These are phyloP conservation scores for Raddia guianensis DNA, from an alignment of 176 grass and related monocot species.

Conservation along the genomic window DNA sequence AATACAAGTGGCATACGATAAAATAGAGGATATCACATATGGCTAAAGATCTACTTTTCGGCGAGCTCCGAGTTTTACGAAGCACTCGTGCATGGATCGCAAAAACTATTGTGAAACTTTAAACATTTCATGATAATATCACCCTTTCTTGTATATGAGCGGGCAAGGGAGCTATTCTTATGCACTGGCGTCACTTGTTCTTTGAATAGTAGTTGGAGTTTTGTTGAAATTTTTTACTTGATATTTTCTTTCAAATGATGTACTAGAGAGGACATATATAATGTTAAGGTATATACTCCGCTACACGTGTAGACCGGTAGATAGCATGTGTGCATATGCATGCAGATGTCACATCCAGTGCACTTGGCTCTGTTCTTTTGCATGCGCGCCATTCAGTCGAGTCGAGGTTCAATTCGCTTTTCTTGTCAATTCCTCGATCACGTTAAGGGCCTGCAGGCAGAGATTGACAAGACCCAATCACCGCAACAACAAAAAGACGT, in stretches of 20 bases:
- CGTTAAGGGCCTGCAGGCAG: too few relatives aligned
- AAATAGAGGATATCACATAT: too few relatives aligned
- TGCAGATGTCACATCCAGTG: neutral
- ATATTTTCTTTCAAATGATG: neutral
- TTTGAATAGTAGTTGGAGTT: neutral
- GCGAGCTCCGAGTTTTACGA: slow-evolving; percentile 62
- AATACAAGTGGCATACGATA: too few relatives aligned
- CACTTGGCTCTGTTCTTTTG: neutral
- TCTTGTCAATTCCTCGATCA: too few relatives aligned
- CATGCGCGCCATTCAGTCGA: too few relatives aligned
- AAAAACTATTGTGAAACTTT: slow-evolving; percentile 54
- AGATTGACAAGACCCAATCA: too few relatives aligned
- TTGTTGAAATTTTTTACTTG: neutral
- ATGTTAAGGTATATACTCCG: too few relatives aligned
- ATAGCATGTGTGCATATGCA: too few relatives aligned
- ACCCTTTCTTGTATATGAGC: neutral
- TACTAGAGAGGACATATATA: too few relatives aligned
- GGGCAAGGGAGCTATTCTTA: neutral
- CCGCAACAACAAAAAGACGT: too few relatives aligned
- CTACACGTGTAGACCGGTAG: too few relatives aligned
- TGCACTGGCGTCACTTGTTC: neutral
- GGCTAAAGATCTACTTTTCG: slow-evolving; percentile 69
- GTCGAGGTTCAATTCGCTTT: too few relatives aligned
- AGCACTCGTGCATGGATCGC: slow-evolving; percentile 47
- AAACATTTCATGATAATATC: neutral